Conservation (phyloP, 441 rosid species). For the Melianthus villosus region DNA sequence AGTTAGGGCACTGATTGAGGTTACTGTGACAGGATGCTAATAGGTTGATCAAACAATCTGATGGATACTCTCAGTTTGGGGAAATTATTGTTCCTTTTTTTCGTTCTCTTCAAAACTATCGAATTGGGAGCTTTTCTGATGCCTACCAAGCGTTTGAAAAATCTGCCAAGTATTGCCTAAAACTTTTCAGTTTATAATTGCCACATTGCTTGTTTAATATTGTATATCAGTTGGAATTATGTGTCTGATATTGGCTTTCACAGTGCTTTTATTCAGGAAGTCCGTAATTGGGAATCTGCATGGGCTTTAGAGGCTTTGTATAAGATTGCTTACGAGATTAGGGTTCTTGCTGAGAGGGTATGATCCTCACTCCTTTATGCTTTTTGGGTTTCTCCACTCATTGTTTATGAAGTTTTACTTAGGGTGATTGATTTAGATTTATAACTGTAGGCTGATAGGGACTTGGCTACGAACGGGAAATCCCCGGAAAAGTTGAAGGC, state of each 20-base stretch:
- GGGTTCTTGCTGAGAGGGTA: constrained; percentile 77
- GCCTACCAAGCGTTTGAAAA: constrained; percentile 66
- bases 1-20: not conserved
- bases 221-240: too few relatives aligned
- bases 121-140: constrained; percentile 49
- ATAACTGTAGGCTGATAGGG: constrained; percentile 58
- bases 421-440: not conserved
- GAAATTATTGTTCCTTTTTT: constrained; percentile 47
- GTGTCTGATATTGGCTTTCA: too few relatives aligned
- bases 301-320: constrained; percentile 86
- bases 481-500: constrained; percentile 84
- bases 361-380: constrained; percentile 12
- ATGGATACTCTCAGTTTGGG: constrained; percentile 44
- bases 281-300: constrained; percentile 90
- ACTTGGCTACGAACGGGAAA: constrained; percentile 59
- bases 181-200: too few relatives aligned
- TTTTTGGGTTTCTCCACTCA: constrained; percentile 7
- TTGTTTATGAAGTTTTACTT: not conserved
- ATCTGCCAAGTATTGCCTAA: constrained; percentile 45
- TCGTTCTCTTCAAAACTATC: constrained; percentile 61
- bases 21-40: constrained; percentile 40
- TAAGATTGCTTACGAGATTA: constrained; percentile 67
- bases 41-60: constrained; percentile 64
- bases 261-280: constrained; percentile 89
- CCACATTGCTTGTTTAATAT: too few relatives aligned